Base-by-base conservation (phyloP, 352 stramenopile species). In the Plasmopara halstedii region DNA sequence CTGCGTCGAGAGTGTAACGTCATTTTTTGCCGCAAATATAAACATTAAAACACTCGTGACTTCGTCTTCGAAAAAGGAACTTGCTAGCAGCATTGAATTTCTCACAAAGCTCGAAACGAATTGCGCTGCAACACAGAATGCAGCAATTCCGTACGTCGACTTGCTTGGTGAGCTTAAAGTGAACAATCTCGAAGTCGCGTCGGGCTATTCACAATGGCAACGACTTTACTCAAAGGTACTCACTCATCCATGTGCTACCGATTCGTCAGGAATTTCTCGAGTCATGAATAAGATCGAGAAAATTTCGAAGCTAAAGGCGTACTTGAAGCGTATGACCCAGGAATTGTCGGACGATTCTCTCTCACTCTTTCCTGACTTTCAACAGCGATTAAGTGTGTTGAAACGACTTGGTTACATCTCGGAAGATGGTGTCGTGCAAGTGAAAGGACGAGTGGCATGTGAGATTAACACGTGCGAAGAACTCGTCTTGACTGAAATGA, bases 401-500 rank as follows among this genome's bases (percentile, higher is more conserved):
- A 80, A 90, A 53, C 80, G 82, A 11, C 81, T 98, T 17, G 92
- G 93, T n/a, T 98, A 98, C 71, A 85, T 98, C 39, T 91, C 81
- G 0, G 61, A 76, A 1, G 81, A 88, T 41, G 77, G 78, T 13
- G 73, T 91, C 10, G 93, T 99, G 26, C 85, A 95, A 42, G 73
- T 89, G 25, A 99, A 99, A 62, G 97, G 97, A 15, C 81, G 95
- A 18, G 95, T 99, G 8, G 95, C 95, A 2, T 99, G 95, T 53
- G 95, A 99, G 73, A 92, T 99, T 36, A 98, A 98, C 72, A 98
- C 94, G 3, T 98, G 94, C 51, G 93, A 99, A 50, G 95, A 98
- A 47, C 70, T 99, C 8, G 88, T 99, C 48, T 71, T 98, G 14
- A 99, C 96, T 0, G 97, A 99, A 69, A 97, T 99, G 80, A 95